Evolutionary conservation across 768 basidiomycete genomes (phyloP).

Genomic region (Symmetrospora coprosmae): DNA sequence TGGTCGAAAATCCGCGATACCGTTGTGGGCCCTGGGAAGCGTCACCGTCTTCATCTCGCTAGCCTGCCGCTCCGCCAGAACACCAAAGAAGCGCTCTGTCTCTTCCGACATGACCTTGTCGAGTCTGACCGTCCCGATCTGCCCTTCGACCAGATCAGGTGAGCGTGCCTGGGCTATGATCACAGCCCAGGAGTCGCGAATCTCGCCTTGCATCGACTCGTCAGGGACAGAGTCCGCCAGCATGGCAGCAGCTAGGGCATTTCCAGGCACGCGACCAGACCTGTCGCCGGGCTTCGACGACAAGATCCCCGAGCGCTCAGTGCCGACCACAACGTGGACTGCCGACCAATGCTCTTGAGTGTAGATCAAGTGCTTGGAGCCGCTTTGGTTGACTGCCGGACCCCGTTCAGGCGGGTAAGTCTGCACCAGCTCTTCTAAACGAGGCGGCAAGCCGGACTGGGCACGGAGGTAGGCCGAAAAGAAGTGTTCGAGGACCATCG

Average conservation of each 20-base stretch:
- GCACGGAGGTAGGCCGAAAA: slow-evolving; percentile 14
- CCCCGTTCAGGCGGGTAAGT: slow-evolving; percentile 6
- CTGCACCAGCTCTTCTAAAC: slow-evolving; percentile 11
- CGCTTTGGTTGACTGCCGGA: background rate
- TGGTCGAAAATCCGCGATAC: too few relatives aligned
- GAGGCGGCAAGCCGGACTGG: slow-evolving; percentile 1
- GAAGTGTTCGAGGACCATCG: slow-evolving; percentile 14
- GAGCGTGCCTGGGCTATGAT: too few relatives aligned
- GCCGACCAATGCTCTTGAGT: background rate
- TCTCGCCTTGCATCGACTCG: too few relatives aligned
- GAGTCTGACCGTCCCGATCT: background rate
- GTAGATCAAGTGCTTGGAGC: background rate
- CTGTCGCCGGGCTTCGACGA: background rate
- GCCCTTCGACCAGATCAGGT: background rate
- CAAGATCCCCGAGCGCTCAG: background rate
- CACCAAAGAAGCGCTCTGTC: slow-evolving; percentile 5
- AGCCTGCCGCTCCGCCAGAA: background rate
- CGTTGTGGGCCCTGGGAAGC: background rate
- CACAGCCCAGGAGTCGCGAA: too few relatives aligned
- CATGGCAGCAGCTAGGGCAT: background rate
- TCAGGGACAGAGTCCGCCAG: background rate
- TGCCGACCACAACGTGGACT: background rate
- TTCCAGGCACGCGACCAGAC: background rate
- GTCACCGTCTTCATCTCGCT: background rate
- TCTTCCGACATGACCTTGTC: background rate